Conservation (phyloP, 495 filamentous ascomycete species). For the Lasiosphaeriaceae sp. region DNA sequence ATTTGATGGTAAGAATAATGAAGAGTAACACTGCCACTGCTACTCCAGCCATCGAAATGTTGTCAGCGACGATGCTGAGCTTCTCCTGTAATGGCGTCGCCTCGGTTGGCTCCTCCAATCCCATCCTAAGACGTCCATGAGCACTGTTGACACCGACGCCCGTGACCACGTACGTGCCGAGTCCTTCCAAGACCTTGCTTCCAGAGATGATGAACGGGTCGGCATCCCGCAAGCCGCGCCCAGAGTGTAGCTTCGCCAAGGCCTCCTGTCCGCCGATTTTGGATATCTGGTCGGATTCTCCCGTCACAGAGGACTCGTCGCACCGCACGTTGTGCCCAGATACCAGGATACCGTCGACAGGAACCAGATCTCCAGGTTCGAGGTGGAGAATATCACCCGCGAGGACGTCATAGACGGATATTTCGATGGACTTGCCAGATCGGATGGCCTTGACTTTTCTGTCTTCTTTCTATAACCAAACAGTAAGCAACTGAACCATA, state of each 20-base stretch:
- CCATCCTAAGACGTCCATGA: slow-evolving; percentile 81
- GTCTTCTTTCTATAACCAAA: slow-evolving; percentile 52
- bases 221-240: slow-evolving; percentile 44
- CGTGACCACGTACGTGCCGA: slow-evolving; percentile 77
- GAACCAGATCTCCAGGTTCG: slow-evolving; percentile 85
- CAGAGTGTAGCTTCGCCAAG: slow-evolving; percentile 56
- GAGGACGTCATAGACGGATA: slow-evolving; percentile 76
- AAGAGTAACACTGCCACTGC: slow-evolving; percentile 68
- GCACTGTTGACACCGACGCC: slow-evolving; percentile 68
- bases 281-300: slow-evolving; percentile 64
- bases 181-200: slow-evolving; percentile 72
- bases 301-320: slow-evolving; percentile 76
- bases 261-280: slow-evolving; percentile 62
- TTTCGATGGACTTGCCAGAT: slow-evolving; percentile 69
- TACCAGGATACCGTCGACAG: slow-evolving; percentile 76
- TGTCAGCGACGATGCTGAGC: slow-evolving; percentile 69
- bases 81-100: slow-evolving; percentile 77
- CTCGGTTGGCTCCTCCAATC: slow-evolving; percentile 69
- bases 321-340: slow-evolving; percentile 69
- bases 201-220: slow-evolving; percentile 85
- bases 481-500: slow-evolving; percentile 1
- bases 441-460: slow-evolving; percentile 69
- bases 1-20: slow-evolving; percentile 71
- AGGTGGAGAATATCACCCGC: slow-evolving; percentile 82
- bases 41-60: slow-evolving; percentile 72